Evolutionary conservation across 805 yeast genomes (phyloP), one percentile per base, ranked within the genome.

Genomic region (Candida namnaoensis): DNA sequence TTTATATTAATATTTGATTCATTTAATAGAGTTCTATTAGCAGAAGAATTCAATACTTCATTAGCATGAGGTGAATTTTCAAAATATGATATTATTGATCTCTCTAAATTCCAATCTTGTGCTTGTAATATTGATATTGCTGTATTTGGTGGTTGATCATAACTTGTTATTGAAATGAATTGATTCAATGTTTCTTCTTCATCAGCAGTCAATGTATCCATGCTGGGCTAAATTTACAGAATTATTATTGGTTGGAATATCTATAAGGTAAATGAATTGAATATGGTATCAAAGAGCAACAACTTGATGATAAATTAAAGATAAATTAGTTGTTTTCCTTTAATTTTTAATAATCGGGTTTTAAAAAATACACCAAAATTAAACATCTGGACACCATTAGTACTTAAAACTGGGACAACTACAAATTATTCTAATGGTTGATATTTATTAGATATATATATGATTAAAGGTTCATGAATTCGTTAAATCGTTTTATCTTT

Each of bases 71-170:
- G 52, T 3, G 47, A 35, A n/a, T 32, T 34, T 32, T 55, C 61
- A 41, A 47, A 56, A 48, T 48, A 52, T 26, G 41, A 14, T 15
- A 56, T 37, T 23, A 57, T 54, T 30, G 61, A 48, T 15, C 57
- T 47, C 44, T 69, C 74, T 13, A 69, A 50, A 46, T 65, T 56
- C 72, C 74, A 69, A 23, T 58, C 53, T 7, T 61, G 44, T 5
- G 60, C 47, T 34, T 52, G 49, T 4, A 56, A 44, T 26, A 35
- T 51, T 1, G 43, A 51, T 11, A 56, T 53, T 6, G 52, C 57
- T 4, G 50, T 47, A 38, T 47, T 35, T 6, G 50, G 53, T 13
- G 48, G 44, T 4, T 39, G 40, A 1, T 48, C 46, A 41, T 43
- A 53, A 38, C 34, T 41, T 2, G 59, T 49, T 24, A 54, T 52